These are phyloP conservation scores for Penicillium goetzii DNA, from an alignment of 495 filamentous ascomycete genomes.

Conservation along the genomic window DNA sequence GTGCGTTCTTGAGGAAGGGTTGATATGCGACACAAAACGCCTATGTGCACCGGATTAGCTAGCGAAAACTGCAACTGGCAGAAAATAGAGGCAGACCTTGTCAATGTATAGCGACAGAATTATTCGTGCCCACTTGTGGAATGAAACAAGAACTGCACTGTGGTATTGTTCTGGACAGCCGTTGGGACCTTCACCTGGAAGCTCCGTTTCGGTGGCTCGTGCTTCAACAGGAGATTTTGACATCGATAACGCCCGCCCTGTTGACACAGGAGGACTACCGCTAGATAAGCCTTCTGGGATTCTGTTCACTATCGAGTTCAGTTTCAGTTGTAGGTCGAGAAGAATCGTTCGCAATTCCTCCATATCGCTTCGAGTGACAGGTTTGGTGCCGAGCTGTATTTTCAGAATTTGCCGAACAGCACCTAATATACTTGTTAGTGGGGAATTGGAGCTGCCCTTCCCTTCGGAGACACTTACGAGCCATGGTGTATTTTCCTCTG, in stretches of 20 bases:
- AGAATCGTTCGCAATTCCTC: constrained; percentile 50
- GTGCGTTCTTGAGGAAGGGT: constrained; percentile 59
- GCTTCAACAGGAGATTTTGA: constrained; percentile 38
- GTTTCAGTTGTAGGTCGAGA: constrained; percentile 48
- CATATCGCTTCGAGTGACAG: constrained; percentile 49
- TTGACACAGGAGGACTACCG: constrained; percentile 20
- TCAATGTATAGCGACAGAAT: constrained; percentile 50
- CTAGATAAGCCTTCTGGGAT: constrained; percentile 37
- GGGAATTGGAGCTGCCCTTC: not conserved
- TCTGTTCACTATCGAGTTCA: constrained; percentile 48
- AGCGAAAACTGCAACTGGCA: not conserved
- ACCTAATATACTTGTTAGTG: constrained; percentile 31
- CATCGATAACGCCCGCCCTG: constrained; percentile 34
- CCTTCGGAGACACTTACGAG: constrained; percentile 37
- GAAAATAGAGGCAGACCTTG: constrained; percentile 36
- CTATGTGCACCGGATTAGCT: constrained; percentile 20
- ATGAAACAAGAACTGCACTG: constrained; percentile 46
- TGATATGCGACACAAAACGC: constrained; percentile 60
- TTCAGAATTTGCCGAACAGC: constrained; percentile 49
- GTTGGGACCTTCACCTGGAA: constrained; percentile 42
- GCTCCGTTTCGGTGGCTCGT: constrained; percentile 32
- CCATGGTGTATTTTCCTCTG: constrained; percentile 52
- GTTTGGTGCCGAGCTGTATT: constrained; percentile 52
- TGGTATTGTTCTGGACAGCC: constrained; percentile 53
- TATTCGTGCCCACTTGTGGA: constrained; percentile 53